Base-by-base conservation (phyloP, 2,329 filamentous ascomycete species). In the Coleophoma cylindrospora region DNA sequence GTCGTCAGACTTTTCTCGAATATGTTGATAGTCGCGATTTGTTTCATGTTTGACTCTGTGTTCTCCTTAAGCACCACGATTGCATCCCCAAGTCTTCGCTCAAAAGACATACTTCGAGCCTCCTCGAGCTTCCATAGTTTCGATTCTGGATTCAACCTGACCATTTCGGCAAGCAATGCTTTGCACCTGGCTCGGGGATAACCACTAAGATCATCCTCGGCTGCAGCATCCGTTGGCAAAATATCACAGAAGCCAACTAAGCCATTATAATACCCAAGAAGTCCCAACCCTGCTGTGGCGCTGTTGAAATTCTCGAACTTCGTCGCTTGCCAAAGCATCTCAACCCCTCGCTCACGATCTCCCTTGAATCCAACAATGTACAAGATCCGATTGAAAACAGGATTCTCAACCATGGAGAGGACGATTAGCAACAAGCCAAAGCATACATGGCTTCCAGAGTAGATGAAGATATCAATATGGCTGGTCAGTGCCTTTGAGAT, bases 301-400 rank as follows among this genome's bases (percentile, higher is more conserved):
- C 91, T 92, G 63, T 96, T 95, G 61, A 97, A 80, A 66, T 96
- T 96, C 54, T 84, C 72, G 65, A 91, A 94, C 45, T 84, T 83
- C 19, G 89, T 91, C 12, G 90, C 89, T 64, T 89, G 84, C 94
- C 94, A 99, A 4, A 99, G 81, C 81, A 96, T 87, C 37, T 79
- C 76, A 33, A 96, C 76, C 10, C 91, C 94, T 37, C 86, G 79
- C 54, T 89, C 83, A 40, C 91, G 85, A 65, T 97, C 91, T 33
- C 94, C 94, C 54, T 82, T 84, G 70, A 97, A 97, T 1, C 94
- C 94, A 32, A 96, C 87, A 40, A 97, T 86, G 52, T 86, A 89
- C 4, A 97, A 76, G 1, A 99, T 79, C 50, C 83, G 87, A n/a
- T 82, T 86, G 67, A 97, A 96, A 0, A 91, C 83, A 0, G 94